These are phyloP conservation scores for Stylonectria norvegica DNA, from an alignment of 2,329 filamentous ascomycete species.

Conservation along the genomic window DNA sequence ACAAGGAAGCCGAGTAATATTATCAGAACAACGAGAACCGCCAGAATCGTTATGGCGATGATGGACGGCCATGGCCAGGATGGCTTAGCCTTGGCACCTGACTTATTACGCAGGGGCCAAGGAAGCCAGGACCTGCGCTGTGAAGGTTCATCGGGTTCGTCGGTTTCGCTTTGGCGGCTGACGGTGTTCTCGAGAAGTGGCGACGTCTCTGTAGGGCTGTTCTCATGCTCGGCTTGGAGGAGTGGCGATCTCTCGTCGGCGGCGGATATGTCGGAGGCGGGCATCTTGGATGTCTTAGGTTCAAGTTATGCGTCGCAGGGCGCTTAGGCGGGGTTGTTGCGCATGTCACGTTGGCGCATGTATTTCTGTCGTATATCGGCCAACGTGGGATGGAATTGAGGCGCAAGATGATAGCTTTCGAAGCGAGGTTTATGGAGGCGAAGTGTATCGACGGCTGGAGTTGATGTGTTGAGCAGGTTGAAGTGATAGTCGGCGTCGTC, in stretches of 20 bases:
- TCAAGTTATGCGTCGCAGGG: conserved; percentile 27
- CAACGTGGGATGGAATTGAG: no score
- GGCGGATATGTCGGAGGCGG: conserved; percentile 46
- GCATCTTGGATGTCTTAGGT: no score
- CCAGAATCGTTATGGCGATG: conserved; percentile 67
- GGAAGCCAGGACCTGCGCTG: conserved; percentile 15
- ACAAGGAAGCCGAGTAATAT: conserved; percentile 77
- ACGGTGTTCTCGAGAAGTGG: conserved; percentile 42
- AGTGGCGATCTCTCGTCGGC: conserved; percentile 44
- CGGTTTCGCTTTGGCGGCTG: conserved; percentile 32
- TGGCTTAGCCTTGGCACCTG: conserved; percentile 23
- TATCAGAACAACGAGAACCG: conserved; percentile 60
- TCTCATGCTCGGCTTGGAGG: conserved; percentile 35
- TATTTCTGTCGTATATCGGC: no score
- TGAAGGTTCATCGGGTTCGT: conserved; percentile 23
- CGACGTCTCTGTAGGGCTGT: conserved; percentile 42
- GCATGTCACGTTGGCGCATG: conserved; percentile 9
- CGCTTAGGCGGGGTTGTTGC: conserved; percentile 10
- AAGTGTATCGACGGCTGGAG: no score
- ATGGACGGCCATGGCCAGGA: conserved; percentile 68
- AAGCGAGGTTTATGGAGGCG: neutral
- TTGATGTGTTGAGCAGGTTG: conserved; percentile 9
- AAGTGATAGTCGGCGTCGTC: conserved; percentile 32
- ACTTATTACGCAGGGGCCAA: conserved; percentile 20
- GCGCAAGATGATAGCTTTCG: no score